Evolutionary conservation across 148 eudicot species (phyloP), one percentile per base, ranked within the genome.

Genomic region (Fallopia convolvulus): DNA sequence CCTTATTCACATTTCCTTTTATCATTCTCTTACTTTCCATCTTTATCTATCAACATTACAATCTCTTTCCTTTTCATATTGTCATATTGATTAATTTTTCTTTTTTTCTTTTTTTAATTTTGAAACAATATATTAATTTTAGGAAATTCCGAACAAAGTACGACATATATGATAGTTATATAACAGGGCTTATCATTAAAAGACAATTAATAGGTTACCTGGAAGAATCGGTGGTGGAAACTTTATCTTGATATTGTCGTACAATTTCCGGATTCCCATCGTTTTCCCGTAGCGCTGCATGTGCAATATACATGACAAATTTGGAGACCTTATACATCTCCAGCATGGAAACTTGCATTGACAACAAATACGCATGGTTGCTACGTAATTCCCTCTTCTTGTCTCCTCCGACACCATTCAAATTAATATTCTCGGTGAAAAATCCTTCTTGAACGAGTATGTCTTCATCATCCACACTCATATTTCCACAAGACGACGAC

Each of bases 191-290:
- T n/a, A 1, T 26, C 1, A 26, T 26, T 26, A 26, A 10, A 48
- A 10, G 47, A 44, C 10, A 44, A 44, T 44, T 44, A 9, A 60
- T 21, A 11, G 32, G 33, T 60, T 65, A 65, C 71, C 41, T 65
- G 18, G 41, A 30, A 65, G 6, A 40, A 65, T 32, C 17, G 15
- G 40, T 12, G 18, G 71, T 65, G 5, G 42, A 39, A 33, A 65
- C 33, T 65, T 65, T 65, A 8, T 65, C n/a, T 65, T 65, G 42
- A 65, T 12, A 65, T 8, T 12, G 32, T 33, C 71, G 71, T 33
- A 65, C 71, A 6, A 65, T 65, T 26, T 65, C 71, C 8, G 71
- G 71, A 65, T 65, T 65, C 6, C 71, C 71, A 8, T 32, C 71
- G 14, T 65, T 65, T 65, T 65, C 71, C 41, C 71, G 40, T 12